Conservation (phyloP, 257 asterid species). For the Salvia miltiorrhiza region DNA sequence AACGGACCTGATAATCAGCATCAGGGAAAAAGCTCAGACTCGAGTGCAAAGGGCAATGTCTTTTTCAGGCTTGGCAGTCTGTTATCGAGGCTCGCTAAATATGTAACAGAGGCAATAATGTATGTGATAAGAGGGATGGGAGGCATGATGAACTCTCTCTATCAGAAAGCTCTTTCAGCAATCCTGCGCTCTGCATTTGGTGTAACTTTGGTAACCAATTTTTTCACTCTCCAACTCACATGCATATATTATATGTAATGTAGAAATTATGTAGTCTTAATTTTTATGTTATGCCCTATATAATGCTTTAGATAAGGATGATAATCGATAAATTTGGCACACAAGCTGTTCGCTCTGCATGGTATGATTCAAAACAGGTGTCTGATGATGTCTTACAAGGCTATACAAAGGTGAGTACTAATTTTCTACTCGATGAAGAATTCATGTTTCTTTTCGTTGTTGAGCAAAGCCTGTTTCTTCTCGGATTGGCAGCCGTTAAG, state of each 20-base stretch:
- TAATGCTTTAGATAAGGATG: constrained; percentile 64
- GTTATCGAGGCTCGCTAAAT: constrained; percentile 43
- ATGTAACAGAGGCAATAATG: constrained; percentile 36
- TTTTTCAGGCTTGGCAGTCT: constrained; percentile 33
- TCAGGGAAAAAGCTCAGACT: constrained; percentile 35
- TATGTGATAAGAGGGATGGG: constrained; percentile 51
- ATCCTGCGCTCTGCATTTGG: constrained; percentile 77
- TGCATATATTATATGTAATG: background rate
- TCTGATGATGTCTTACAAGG: constrained; percentile 78
- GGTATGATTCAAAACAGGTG: constrained; percentile 82
- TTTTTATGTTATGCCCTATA: background rate
- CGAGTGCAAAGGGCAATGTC: constrained; percentile 26
- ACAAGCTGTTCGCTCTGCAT: constrained; percentile 61
- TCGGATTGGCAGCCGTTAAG: constrained; percentile 60
- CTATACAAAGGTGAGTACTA: constrained; percentile 70
- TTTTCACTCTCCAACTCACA: background rate
- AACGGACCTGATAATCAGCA: constrained; percentile 34
- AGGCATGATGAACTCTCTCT: constrained; percentile 52
- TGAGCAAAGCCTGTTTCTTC: constrained; percentile 10
- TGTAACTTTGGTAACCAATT: constrained; percentile 57
- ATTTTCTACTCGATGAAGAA: background rate
- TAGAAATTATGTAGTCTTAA: background rate
- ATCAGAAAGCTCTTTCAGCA: constrained; percentile 60
- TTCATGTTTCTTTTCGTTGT: background rate
- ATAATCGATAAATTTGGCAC: constrained; percentile 65